These are phyloP conservation scores for Entomophthora muscae DNA, from an alignment of 371 early-diverging fungal species.

Conservation along the genomic window DNA sequence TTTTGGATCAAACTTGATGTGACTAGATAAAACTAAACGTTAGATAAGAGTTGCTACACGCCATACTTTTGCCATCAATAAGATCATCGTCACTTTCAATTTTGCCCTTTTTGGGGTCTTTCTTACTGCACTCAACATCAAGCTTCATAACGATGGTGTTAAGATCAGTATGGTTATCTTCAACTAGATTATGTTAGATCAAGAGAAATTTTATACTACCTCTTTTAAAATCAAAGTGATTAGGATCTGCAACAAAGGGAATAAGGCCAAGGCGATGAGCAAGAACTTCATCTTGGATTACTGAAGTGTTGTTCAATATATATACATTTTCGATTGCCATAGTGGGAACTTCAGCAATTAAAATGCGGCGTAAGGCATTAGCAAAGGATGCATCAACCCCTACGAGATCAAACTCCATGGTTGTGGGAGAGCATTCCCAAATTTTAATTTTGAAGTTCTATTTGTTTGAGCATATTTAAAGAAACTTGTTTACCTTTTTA, in stretches of 20 bases:
- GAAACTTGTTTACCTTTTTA: slow-evolving; percentile 2
- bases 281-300: slow-evolving; percentile 95
- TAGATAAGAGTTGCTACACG: slow-evolving; percentile 1
- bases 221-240: slow-evolving; percentile 49
- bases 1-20: slow-evolving; percentile 75
- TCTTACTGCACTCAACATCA: slow-evolving; percentile 54
- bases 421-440: slow-evolving; percentile 38
- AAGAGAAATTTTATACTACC: slow-evolving; percentile 16
- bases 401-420: slow-evolving; percentile 89
- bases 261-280: slow-evolving; percentile 96
- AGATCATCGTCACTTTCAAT: slow-evolving; percentile 19
- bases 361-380: slow-evolving; percentile 88
- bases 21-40: slow-evolving; percentile 47
- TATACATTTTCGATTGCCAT: slow-evolving; percentile 97
- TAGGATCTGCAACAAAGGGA: slow-evolving; percentile 82
- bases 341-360: slow-evolving; percentile 94
- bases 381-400: slow-evolving; percentile 89
- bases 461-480: not conserved
- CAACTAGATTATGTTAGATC: not conserved
- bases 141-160: slow-evolving; percentile 91
- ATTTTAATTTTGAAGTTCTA: slow-evolving; percentile 36
- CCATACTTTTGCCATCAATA: slow-evolving; percentile 4
- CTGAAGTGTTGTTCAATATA: slow-evolving; percentile 83
- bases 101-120: slow-evolving; percentile 34
- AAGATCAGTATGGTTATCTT: slow-evolving; percentile 36